Percentiles rank a stretch among this genome's conserved stretches.
Evolutionary conservation across 2,329 filamentous ascomycete genomes (phyloP).

Genomic region (Phialemonium atrogriseum): DNA sequence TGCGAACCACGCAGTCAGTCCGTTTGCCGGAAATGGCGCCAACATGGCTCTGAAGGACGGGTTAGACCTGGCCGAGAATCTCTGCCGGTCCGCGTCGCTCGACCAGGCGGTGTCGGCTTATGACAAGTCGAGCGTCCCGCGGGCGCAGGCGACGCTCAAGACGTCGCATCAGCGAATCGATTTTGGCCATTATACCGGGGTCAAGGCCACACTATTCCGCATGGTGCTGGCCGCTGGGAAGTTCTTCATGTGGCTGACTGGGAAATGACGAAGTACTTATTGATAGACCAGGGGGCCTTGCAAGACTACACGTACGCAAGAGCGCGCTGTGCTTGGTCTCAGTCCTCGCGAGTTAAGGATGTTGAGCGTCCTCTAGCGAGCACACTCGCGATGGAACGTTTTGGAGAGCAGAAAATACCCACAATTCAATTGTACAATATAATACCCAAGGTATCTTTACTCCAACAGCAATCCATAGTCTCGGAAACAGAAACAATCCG

Average conservation of each 20-base stretch:
- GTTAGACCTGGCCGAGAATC: slow-evolving; percentile 33
- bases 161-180: slow-evolving; percentile 5
- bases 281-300: not conserved
- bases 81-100: slow-evolving; percentile 21
- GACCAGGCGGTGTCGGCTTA: slow-evolving; percentile 21
- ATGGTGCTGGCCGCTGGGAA: slow-evolving; percentile 5
- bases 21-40: slow-evolving; percentile 40
- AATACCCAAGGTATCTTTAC: too few species aligned
- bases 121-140: slow-evolving; percentile 25
- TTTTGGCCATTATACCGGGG: slow-evolving; percentile 6
- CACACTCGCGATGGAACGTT: too few species aligned
- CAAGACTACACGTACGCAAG: too few species aligned
- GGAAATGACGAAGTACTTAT: slow-evolving; percentile 1
- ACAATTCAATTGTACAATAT: too few species aligned
- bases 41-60: slow-evolving; percentile 39
- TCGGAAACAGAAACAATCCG: too few species aligned
- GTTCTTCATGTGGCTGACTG: slow-evolving; percentile 4
- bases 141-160: slow-evolving; percentile 17
- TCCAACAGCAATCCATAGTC: too few species aligned
- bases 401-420: too few species aligned
- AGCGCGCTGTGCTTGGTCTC: too few species aligned
- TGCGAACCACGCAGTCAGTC: slow-evolving; percentile 39
- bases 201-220: slow-evolving; percentile 6
- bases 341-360: too few species aligned
- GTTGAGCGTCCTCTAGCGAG: too few species aligned